Evolutionary conservation across 2,329 filamentous ascomycete species (phyloP), one percentile per base, ranked within the genome.

Genomic region (Simplicillium sp.): DNA sequence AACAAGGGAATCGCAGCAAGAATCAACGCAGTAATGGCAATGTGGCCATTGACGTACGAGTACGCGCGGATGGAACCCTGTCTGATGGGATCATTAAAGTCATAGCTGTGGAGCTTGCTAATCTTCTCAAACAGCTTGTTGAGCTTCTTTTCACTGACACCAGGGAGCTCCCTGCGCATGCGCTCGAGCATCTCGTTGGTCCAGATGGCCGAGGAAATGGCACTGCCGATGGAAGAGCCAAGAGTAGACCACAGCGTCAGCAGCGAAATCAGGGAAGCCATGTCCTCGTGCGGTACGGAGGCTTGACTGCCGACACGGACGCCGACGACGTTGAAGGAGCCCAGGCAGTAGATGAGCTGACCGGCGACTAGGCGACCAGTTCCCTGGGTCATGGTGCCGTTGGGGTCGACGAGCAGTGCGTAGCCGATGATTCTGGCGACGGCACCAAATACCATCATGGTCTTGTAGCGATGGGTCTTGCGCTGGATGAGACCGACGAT

Each of bases 241-340:
- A 25, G 20, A 25, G 20, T 25, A 6, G 57, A 59, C 64, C 62
- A 67, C 6, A 66, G 48, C 1, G 62, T 55, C 9, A 65, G 47
- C 2, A 63, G 44, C 12, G 61, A 53, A 39, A 67, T 67, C 34
- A 60, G 46, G 1, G 56, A 50, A 3, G 65, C 61, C 37, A 68
- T 44, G 34, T 67, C 63, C 40, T 66, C 56, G 45, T 68, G 65
- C 1, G 64, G 61, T 0, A 67, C 64, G 0, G 64, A 66, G 11
- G 61, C 62, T 42, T 67, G 62, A 3, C 48, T 53, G 7, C 59
- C 65, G 0, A 67, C 64, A 11, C 62, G 59, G 6, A 53, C 59
- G 29, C 63, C 64, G 15, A 67, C 57, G 3, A 66, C 57, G 37
- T 57, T 59, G 48, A 64, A 54, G 0, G 61, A 56, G n/a, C 55